A percentile compares a stretch with the other conserved stretches of the same genome.
phyloP scores from a whole-genome alignment of 257 asterid species.

The Knoxia roxburghii region DNA sequence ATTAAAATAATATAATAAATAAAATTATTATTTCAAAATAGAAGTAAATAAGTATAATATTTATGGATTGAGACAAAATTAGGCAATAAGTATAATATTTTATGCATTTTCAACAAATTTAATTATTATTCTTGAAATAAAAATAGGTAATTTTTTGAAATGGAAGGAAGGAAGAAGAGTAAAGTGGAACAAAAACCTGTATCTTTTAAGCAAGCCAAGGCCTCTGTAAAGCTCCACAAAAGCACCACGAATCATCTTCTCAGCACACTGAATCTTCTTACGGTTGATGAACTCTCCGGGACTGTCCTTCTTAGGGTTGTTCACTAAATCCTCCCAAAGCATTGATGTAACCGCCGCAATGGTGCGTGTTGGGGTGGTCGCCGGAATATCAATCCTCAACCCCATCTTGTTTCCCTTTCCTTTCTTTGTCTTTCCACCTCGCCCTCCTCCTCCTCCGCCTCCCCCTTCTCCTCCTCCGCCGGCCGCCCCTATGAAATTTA shows the following conservation, averaged over 20 bases:
- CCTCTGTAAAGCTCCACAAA: constrained; percentile 91
- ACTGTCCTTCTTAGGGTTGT: constrained; percentile 57
- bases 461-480: constrained; percentile 25
- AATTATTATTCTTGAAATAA: too few species aligned
- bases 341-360: constrained; percentile 70
- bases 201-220: constrained; percentile 72
- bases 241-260: constrained; percentile 89
- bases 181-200: constrained; percentile 40
- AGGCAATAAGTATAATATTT: too few species aligned
- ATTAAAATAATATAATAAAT: too few species aligned
- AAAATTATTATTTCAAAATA: too few species aligned
- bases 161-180: background rate
- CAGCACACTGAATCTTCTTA: constrained; percentile 78
- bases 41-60: too few species aligned
- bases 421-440: constrained; percentile 37
- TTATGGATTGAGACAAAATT: too few species aligned
- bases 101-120: too few species aligned
- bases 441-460: constrained; percentile 20
- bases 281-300: constrained; percentile 49
- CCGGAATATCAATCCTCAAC: constrained; percentile 75
- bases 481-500: constrained; percentile 50
- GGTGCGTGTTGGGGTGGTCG: constrained; percentile 73
- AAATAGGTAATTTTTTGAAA: too few species aligned
- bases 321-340: constrained; percentile 79
- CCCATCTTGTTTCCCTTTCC: constrained; percentile 61